Base-by-base conservation (phyloP, 108 stramenopile species). In the Skeletonema menzelii region DNA sequence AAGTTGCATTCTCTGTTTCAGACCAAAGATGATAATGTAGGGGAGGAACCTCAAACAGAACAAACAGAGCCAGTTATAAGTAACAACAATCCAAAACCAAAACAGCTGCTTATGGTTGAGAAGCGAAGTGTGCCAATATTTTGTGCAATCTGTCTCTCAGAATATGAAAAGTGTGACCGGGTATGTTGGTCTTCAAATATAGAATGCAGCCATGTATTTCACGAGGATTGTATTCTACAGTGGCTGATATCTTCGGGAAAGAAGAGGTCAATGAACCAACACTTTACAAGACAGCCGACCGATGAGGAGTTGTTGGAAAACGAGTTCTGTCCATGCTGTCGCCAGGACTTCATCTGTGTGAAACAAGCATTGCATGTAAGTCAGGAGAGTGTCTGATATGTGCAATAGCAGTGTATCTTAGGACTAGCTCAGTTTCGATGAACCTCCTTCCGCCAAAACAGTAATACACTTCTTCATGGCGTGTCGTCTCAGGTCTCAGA, bases 291-390 rank as follows among this genome's bases (percentile, higher is more conserved):
- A 5, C 77, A 85, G 17, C 49, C 67, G 0, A 28, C 79, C 19
- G 55, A 72, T 19, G 19, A 61, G 35, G 17, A 35, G 31, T 35
- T 60, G 12, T 71, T 82, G 56, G 72, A 85, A 59, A 77, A 82
- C 46, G 67, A 71, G 12, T 80, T 80, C 38, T 87, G 86, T 42
- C 86, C 86, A 6, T 87, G 86, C 35, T 87, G 86, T 77, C 84
- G 86, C 7, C 84, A 81, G 53, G 40, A 59, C 17, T 87, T 85
- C 58, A 69, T 72, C 17, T 60, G 20, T n/a, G 49, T 24, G 8
- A 42, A 15, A 42, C 49, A 20, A 5, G 49, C 49, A 0, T 24
- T 24, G 49, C 0, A 3, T 15, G 15, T 15, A 42, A 15, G 40
- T 1, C 22, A 53, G 7, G 49, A 53, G n/a, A n/a, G n/a, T n/a